These are phyloP conservation scores for Pseudogymnoascus sp. DNA, from an alignment of 2,329 filamentous ascomycete genomes.

Conservation along the genomic window DNA sequence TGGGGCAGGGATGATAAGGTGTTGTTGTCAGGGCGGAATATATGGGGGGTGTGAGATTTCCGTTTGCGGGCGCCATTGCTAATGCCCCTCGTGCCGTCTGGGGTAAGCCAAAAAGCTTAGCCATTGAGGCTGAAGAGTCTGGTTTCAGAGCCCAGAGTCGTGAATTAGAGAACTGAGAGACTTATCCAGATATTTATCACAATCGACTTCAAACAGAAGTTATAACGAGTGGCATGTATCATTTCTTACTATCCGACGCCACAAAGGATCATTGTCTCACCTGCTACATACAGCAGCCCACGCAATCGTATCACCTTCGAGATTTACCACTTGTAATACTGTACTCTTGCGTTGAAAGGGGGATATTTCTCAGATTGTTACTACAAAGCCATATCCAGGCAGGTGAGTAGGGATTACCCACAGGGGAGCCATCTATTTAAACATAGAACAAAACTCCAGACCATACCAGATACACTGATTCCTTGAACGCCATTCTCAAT, in stretches of 20 bases:
- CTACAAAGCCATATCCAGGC: neutral
- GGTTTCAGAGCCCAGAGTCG: neutral
- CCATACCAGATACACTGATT: neutral
- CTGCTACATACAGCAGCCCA: neutral
- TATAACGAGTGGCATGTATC: neutral
- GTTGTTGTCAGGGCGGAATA: constrained; percentile 2
- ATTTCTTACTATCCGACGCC: neutral
- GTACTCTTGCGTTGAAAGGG: neutral
- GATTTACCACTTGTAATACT: neutral
- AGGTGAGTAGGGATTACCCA: neutral
- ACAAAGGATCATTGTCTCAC: neutral
- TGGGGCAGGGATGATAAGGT: constrained; percentile 5
- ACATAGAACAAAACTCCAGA: neutral
- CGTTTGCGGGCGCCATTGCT: neutral
- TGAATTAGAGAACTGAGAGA: neutral
- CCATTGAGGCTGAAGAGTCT: neutral
- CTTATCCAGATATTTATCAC: neutral
- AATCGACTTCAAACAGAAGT: neutral
- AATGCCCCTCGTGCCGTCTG: neutral
- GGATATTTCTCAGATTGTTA: neutral
- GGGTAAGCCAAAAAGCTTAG: constrained; percentile 7
- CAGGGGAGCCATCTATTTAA: neutral
- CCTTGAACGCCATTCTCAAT: neutral
- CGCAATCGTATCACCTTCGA: neutral
- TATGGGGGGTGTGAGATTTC: neutral